phyloP scores from a whole-genome alignment of 2,329 filamentous ascomycete genomes.

The Aaosphaeria arxii region DNA sequence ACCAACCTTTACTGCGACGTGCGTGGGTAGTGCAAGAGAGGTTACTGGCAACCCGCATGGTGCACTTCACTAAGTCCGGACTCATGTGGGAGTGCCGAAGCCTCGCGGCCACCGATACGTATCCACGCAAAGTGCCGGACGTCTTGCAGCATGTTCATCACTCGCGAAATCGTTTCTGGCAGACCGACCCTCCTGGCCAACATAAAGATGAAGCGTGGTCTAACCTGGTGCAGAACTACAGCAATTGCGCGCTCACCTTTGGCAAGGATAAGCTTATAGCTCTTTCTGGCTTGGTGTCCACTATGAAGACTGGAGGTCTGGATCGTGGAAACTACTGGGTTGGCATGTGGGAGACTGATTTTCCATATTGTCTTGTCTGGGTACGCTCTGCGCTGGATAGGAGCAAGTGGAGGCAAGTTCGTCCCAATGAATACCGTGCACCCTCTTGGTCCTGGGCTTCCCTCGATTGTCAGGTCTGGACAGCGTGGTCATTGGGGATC shows the following conservation, averaged over 20 bases:
- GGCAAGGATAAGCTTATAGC: not conserved
- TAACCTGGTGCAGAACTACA: not conserved
- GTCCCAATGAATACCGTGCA: not conserved
- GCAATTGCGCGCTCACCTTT: not conserved
- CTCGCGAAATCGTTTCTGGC: no score
- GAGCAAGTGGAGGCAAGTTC: not conserved
- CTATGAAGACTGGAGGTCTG: no score
- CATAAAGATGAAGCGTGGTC: not conserved
- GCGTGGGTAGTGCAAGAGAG: not conserved
- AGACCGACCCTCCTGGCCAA: no score
- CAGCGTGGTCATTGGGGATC: no score
- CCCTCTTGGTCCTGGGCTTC: not conserved
- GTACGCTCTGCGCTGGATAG: no score
- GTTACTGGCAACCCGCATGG: not conserved
- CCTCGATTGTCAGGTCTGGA: not conserved
- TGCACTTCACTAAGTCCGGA: not conserved
- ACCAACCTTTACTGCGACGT: no score
- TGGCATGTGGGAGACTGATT: no score
- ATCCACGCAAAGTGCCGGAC: not conserved
- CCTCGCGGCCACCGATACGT: not conserved
- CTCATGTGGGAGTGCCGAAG: not conserved
- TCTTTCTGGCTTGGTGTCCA: not conserved
- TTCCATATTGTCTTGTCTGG: no score
- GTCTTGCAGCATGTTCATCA: no score
- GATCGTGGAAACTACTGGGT: no score